Evolutionary conservation across 345 rosid species (phyloP).

Genomic region (Corymbia maculata): DNA sequence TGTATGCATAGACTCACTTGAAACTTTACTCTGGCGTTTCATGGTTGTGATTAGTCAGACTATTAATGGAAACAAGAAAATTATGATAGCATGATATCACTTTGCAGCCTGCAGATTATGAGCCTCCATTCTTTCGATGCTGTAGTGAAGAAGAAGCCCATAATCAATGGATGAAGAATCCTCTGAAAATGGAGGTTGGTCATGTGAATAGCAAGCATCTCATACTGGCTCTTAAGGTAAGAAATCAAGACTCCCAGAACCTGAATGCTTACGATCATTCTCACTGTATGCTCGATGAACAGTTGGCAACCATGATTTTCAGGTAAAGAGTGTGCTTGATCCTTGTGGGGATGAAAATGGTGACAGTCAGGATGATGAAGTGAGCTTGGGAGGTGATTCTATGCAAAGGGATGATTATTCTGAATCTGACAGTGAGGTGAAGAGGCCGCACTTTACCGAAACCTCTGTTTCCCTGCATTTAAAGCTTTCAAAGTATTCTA

Average conservation of each 20-base stretch:
- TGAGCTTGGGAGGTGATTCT: conserved; percentile 59
- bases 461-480: neutral
- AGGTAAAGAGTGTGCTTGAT: conserved; percentile 98
- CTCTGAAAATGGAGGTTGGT: conserved; percentile 93
- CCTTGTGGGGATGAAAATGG: conserved; percentile 90
- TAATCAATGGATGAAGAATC: conserved; percentile 74
- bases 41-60: neutral
- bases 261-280: neutral
- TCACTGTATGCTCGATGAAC: neutral
- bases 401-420: conserved; percentile 46
- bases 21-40: neutral
- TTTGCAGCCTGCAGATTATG: conserved; percentile 80
- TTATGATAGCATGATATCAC: neutral
- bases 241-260: neutral
- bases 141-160: conserved; percentile 80
- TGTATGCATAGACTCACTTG: neutral
- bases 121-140: conserved; percentile 92
- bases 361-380: conserved; percentile 62
- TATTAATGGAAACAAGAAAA: neutral
- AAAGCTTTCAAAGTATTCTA: neutral
- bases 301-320: neutral
- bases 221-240: conserved; percentile 77
- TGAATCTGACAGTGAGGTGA: conserved; percentile 85
- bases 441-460: neutral
- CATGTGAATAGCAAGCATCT: conserved; percentile 96